Conservation (phyloP, 2,329 filamentous ascomycete species). For the Didymella segeticola region DNA sequence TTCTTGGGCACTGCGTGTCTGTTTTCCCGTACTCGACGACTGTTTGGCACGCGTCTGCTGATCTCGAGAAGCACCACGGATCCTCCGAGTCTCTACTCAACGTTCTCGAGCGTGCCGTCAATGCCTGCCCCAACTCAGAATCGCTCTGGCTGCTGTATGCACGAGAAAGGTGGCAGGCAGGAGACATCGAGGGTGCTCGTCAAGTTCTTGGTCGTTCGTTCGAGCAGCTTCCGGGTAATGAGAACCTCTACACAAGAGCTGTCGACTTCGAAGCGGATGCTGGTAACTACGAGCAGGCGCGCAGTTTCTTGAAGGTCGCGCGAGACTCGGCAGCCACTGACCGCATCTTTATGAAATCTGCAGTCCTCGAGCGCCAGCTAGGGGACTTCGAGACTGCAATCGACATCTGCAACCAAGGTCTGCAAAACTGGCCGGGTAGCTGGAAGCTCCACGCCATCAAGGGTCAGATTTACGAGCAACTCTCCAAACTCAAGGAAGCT, state of each 20-base stretch:
- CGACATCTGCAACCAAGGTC: slow-evolving; percentile 83
- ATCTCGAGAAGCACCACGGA: slow-evolving; percentile 89
- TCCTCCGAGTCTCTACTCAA: slow-evolving; percentile 82
- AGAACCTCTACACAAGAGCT: slow-evolving; percentile 96
- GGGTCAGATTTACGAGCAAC: slow-evolving; percentile 91
- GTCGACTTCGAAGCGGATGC: slow-evolving; percentile 96
- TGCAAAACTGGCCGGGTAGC: slow-evolving; percentile 83
- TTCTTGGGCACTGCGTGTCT: slow-evolving; percentile 88
- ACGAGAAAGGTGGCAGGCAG: slow-evolving; percentile 90
- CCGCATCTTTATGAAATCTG: slow-evolving; percentile 95
- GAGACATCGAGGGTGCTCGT: slow-evolving; percentile 85
- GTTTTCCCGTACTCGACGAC: slow-evolving; percentile 88
- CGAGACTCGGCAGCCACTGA: slow-evolving; percentile 91
- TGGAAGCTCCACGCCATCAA: slow-evolving; percentile 99
- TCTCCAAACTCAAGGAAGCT: slow-evolving; percentile 80
- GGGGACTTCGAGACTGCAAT: slow-evolving; percentile 81
- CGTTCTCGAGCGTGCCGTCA: slow-evolving; percentile 89
- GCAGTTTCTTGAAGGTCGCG: slow-evolving; percentile 80
- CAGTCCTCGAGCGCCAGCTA: slow-evolving; percentile 87
- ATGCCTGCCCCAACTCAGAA: slow-evolving; percentile 89
- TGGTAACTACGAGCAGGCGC: slow-evolving; percentile 79
- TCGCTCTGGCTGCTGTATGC: slow-evolving; percentile 95
- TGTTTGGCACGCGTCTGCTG: slow-evolving; percentile 88
- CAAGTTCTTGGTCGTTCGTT: slow-evolving; percentile 88
- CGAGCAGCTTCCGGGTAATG: slow-evolving; percentile 93